phyloP scores from a whole-genome alignment of 208 protist genomes.

The Herpetomonas tarakana region DNA sequence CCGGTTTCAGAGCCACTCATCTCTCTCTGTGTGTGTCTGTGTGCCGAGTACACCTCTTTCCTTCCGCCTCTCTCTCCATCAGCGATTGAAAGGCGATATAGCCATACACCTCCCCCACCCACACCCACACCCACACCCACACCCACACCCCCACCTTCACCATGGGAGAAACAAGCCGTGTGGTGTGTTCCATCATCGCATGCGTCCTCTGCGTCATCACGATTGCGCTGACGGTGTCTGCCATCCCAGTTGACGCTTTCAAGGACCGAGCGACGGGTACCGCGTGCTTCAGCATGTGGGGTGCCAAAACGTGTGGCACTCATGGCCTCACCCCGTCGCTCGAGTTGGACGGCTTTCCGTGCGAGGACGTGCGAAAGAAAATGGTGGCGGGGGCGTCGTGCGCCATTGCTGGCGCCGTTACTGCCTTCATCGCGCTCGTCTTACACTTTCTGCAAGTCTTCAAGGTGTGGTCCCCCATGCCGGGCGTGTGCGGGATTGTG shows the following conservation, averaged over 20 bases:
- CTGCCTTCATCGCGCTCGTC: neutral
- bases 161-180: neutral
- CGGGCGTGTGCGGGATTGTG: neutral
- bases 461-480: neutral
- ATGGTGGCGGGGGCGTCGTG: neutral
- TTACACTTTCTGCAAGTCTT: neutral
- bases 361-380: neutral
- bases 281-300: neutral
- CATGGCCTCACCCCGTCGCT: neutral
- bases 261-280: neutral
- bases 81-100: too few species aligned
- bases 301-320: neutral
- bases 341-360: neutral
- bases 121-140: too few species aligned
- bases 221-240: neutral
- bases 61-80: neutral
- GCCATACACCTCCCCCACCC: too few species aligned
- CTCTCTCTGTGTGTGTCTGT: neutral
- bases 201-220: neutral
- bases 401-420: neutral
- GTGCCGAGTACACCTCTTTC: neutral
- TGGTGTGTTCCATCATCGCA: neutral
- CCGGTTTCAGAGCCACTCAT: too few species aligned
- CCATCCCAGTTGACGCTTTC: neutral
- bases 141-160: too few species aligned